A percentile compares a stretch with the other conserved stretches of the same genome.
Conservation (phyloP, 176 grass and related monocot species). For the Otatea glauca region DNA sequence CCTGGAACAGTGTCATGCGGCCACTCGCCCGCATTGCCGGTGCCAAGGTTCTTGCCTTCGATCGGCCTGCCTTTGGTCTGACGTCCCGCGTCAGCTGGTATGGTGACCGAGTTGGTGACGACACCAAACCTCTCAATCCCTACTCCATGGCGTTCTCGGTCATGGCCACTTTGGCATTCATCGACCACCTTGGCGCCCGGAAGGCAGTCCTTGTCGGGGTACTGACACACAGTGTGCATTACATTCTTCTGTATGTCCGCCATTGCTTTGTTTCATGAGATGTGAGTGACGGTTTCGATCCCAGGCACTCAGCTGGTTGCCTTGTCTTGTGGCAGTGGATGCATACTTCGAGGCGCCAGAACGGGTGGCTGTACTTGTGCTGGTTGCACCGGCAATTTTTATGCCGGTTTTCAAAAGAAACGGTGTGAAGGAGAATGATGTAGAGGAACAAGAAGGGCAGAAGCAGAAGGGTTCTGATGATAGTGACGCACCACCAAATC, state of each 20-base stretch:
- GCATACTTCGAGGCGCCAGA: conserved; percentile 79
- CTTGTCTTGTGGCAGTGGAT: conserved; percentile 74
- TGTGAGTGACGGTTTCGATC: conserved; percentile 25
- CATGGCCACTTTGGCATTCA: conserved; percentile 71
- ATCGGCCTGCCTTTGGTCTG: conserved; percentile 81
- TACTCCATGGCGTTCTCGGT: conserved; percentile 88
- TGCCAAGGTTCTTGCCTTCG: conserved; percentile 89
- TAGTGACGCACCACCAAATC: conserved; percentile 25
- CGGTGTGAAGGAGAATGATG: not conserved
- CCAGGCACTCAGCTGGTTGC: conserved; percentile 92
- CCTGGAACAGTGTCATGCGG: conserved; percentile 76
- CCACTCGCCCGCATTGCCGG: conserved; percentile 53
- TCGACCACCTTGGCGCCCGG: conserved; percentile 54
- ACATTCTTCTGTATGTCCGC: not conserved
- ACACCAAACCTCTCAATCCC: conserved; percentile 65
- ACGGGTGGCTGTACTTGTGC: conserved; percentile 71
- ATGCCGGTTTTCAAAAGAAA: conserved; percentile 48
- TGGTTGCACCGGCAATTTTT: conserved; percentile 81
- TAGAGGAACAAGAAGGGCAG: conserved; percentile 23
- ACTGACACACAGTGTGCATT: conserved; percentile 12
- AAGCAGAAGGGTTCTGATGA: conserved; percentile 38
- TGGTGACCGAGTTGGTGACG: too few relatives aligned
- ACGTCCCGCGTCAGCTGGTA: conserved; percentile 51
- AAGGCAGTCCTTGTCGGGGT: conserved; percentile 85
- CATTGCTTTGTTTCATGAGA: conserved; percentile 11